These are phyloP conservation scores for Ulmus americana DNA, from an alignment of 331 rosid genomes.

Conservation along the genomic window DNA sequence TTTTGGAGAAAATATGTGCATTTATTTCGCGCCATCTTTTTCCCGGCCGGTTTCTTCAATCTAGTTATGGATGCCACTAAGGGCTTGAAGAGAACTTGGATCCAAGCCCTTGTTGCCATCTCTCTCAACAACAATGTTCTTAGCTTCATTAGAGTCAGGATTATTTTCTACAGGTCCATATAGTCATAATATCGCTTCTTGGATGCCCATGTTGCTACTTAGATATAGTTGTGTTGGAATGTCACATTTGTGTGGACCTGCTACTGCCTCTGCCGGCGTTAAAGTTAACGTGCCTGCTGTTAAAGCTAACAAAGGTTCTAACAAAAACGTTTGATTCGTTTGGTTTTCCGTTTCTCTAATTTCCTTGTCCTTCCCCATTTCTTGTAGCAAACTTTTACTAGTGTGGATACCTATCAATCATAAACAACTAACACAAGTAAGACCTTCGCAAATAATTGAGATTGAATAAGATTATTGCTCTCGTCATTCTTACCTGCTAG, in stretches of 20 bases:
- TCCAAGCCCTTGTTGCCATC: conserved; percentile 20
- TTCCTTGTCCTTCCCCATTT: conserved; percentile 58
- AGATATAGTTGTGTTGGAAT: conserved; percentile 77
- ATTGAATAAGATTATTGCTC: not conserved
- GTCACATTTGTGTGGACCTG: conserved; percentile 72
- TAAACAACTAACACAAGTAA: conserved; percentile 1
- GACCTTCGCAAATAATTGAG: not conserved
- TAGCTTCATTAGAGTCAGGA: conserved; percentile 12
- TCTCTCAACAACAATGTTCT: conserved; percentile 17
- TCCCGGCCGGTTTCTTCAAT: conserved; percentile 16
- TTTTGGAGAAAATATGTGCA: not conserved
- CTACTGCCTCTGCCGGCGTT: conserved; percentile 54
- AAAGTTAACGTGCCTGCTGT: conserved; percentile 56
- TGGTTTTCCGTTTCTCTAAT: conserved; percentile 29
- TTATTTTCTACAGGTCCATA: conserved; percentile 24
- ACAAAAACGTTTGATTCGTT: conserved; percentile 41
- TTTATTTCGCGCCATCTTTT: conserved; percentile 5
- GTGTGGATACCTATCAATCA: conserved; percentile 68
- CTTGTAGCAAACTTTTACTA: conserved; percentile 58
- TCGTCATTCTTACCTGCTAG: conserved; percentile 48
- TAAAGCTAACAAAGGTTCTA: conserved; percentile 75
- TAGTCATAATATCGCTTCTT: conserved; percentile 59
- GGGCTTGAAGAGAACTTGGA: conserved; percentile 21
- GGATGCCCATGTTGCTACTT: conserved; percentile 52
- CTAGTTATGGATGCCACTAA: conserved; percentile 18